phyloP scores from a whole-genome alignment of 1,139 yeast genomes.

The Diutina ranongensis region DNA sequence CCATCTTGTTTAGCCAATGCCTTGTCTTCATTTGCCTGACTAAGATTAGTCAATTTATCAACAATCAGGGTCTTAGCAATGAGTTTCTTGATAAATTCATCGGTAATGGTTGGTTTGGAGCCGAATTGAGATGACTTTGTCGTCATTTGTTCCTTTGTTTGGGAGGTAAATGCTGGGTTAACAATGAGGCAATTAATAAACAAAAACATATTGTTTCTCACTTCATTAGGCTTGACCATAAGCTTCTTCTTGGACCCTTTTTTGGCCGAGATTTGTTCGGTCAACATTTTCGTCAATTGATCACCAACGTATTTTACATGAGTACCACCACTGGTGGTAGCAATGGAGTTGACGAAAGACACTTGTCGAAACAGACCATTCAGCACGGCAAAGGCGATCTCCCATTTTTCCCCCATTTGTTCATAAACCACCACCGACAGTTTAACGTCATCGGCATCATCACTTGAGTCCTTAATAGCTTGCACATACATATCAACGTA shows the following conservation, averaged over 20 bases:
- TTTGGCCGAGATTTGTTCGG: conserved; percentile 47
- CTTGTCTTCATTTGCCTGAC: conserved; percentile 78
- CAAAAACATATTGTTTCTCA: conserved; percentile 79
- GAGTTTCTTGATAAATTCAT: conserved; percentile 54
- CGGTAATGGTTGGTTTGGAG: conserved; percentile 60
- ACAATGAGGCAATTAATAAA: conserved; percentile 89
- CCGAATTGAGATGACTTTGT: conserved; percentile 87
- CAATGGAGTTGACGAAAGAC: conserved; percentile 94
- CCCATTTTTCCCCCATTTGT: conserved; percentile 72
- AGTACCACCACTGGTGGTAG: conserved; percentile 95
- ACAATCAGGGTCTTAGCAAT: conserved; percentile 67
- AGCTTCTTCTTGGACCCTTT: conserved; percentile 68
- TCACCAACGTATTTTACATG: conserved; percentile 85
- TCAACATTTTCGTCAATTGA: conserved; percentile 59
- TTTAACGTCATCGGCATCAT: conserved; percentile 21
- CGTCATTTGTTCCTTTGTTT: conserved; percentile 92
- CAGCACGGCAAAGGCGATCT: conserved; percentile 87
- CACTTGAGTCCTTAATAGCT: conserved; percentile 37
- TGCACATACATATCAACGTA: conserved; percentile 87
- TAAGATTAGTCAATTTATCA: conserved; percentile 73
- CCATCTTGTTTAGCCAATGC: conserved; percentile 91
- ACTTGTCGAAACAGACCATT: conserved; percentile 89
- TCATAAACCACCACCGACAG: conserved; percentile 64
- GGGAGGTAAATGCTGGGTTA: conserved; percentile 96
- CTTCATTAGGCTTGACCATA: conserved; percentile 78